A percentile compares a stretch with the other conserved stretches of the same genome.
These are phyloP conservation scores for Omphalotus guepiniiformis DNA, from an alignment of 768 basidiomycete species.

Conservation along the genomic window DNA sequence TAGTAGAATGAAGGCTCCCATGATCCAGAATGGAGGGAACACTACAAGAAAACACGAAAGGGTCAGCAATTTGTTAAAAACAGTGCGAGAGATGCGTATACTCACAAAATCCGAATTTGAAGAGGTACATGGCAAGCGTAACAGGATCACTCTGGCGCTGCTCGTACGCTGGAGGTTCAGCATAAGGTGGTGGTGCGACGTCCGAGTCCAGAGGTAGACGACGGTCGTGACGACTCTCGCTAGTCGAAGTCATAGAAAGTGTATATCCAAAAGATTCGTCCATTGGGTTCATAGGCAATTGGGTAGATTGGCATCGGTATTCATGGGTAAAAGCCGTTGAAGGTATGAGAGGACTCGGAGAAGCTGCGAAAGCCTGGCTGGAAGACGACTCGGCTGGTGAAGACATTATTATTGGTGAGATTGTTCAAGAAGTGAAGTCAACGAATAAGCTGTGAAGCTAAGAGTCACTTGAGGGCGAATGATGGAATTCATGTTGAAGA, in stretches of 20 bases:
- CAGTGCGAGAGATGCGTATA: constrained; percentile 6
- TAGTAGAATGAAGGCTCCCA: constrained; percentile 35
- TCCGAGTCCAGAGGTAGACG: constrained; percentile 24
- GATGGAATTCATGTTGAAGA: no score
- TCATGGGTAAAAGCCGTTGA: not conserved
- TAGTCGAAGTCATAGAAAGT: constrained; percentile 27
- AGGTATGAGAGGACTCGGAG: not conserved
- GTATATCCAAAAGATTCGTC: constrained; percentile 37
- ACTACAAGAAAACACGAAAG: constrained; percentile 23
- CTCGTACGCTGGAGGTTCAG: constrained; percentile 6
- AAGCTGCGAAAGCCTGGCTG: no score
- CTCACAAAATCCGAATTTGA: constrained; percentile 48
- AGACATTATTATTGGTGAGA: not conserved
- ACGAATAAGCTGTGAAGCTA: no score
- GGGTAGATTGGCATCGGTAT: not conserved
- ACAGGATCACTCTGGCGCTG: constrained; percentile 3
- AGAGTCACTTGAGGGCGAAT: no score
- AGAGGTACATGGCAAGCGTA: constrained; percentile 28
- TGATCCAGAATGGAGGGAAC: constrained; percentile 47
- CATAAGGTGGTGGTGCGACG: constrained; percentile 5
- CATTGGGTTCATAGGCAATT: constrained; percentile 7
- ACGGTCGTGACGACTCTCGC: constrained; percentile 38
- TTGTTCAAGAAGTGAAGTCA: no score
- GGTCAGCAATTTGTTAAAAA: not conserved
- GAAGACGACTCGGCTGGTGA: not conserved